phyloP scores from a whole-genome alignment of 805 yeast species.

The Starmerella bacillaris region DNA sequence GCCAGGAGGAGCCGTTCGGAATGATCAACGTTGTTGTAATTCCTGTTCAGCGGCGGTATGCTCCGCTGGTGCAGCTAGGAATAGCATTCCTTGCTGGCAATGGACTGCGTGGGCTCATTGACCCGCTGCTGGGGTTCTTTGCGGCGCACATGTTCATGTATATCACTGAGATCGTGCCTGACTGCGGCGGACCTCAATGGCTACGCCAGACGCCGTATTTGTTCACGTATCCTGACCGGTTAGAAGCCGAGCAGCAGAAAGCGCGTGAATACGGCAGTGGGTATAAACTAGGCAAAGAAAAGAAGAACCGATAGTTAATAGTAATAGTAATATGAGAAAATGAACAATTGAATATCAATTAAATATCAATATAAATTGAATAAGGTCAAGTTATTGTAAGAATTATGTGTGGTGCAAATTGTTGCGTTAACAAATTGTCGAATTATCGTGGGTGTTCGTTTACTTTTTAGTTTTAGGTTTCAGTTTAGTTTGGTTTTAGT shows the following conservation, averaged over 20 bases:
- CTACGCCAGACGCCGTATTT: constrained; percentile 6
- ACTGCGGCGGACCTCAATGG: constrained; percentile 17
- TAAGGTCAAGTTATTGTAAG: no score
- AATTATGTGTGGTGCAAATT: no score
- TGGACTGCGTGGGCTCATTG: constrained; percentile 17
- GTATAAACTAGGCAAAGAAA: constrained; percentile 16
- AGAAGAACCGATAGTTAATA: background rate
- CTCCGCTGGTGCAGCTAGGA: constrained; percentile 22
- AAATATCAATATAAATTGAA: background rate
- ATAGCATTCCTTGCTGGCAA: constrained; percentile 16
- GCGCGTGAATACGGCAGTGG: constrained; percentile 15
- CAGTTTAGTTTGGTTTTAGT: no score
- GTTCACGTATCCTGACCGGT: constrained; percentile 3
- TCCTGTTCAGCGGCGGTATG: constrained; percentile 19
- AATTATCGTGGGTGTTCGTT: no score
- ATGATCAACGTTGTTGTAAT: constrained; percentile 20
- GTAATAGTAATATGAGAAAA: background rate
- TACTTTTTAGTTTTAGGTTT: no score
- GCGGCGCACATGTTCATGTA: constrained; percentile 22
- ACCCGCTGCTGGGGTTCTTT: constrained; percentile 19
- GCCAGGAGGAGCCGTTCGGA: constrained; percentile 22
- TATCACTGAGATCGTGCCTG: constrained; percentile 20
- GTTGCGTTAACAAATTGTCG: no score
- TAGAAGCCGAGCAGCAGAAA: constrained; percentile 5
- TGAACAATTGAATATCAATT: background rate